Base-by-base conservation (phyloP, 768 basidiomycete species). In the Psilocybe sp. region DNA sequence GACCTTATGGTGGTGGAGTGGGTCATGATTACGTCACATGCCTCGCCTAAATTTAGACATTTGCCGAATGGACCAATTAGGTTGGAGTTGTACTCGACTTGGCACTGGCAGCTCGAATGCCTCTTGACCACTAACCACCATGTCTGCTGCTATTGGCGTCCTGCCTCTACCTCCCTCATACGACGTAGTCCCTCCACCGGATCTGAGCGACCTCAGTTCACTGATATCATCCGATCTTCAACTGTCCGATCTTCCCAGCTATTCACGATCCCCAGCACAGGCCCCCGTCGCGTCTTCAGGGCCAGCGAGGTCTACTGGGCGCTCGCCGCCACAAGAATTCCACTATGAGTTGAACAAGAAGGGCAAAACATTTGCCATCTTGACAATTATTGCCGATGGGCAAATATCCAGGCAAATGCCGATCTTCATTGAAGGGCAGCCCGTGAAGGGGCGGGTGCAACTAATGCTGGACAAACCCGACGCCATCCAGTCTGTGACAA, bases 351-450 rank as follows among this genome's bases (percentile, higher is more conserved):
- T 62, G 15, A 65, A 57, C 31, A 49, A 56, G 33, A 65, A 66
- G 40, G 67, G 61, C 32, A 72, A 77, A 33, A 55, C 69, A 9
- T 79, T 79, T 75, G 69, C 78, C n/a, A 65, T 69, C 23, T 62
- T 85, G 40, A 65, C 66, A 8, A 59, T 83, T 15, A 64, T 64
- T 42, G 80, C 76, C 57, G 73, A 78, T 31, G 65, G 72, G 19
- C 60, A 60, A 12, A 61, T 67, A 16, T 63, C 75, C 15, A 64
- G 70, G 11, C 62, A 63, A 12, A 46, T 65, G 13, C 73, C 74
- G 5, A 67, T 62, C 1, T 64, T 69, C 53, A 38, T 69, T 13
- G 68, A 77, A 56, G 69, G 69, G 35, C 57, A 61, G 9, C 53
- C 55, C 2, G 56, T 75, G 5, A 58, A 58, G 35, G 75, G 76